A percentile compares a stretch with the other conserved stretches of the same genome.
These are phyloP conservation scores for Fraxinus sp. DNA, from an alignment of 305 asterid genomes.

Conservation along the genomic window DNA sequence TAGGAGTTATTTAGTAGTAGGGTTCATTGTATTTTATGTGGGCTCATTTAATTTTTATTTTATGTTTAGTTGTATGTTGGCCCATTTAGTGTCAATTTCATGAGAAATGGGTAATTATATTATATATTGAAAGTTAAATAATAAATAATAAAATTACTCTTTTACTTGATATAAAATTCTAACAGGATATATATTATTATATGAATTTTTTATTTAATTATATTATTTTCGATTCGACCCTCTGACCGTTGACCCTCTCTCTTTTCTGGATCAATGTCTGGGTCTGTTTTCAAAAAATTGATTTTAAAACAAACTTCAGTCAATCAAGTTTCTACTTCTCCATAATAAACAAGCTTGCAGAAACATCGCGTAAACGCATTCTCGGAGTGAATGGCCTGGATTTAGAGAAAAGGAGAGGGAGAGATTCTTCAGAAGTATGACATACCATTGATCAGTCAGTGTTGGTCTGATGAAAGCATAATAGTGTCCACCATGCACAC, in stretches of 20 bases:
- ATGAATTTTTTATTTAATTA: not conserved
- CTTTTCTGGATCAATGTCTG: not conserved
- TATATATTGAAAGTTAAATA: not conserved
- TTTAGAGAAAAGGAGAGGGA: not conserved
- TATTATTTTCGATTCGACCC: not conserved
- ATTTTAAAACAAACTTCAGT: not conserved
- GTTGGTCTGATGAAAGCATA: conserved; percentile 56
- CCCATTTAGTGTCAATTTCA: not conserved
- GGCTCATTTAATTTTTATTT: not conserved
- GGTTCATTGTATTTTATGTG: not conserved
- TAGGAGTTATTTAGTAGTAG: not conserved
- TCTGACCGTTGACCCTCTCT: not conserved
- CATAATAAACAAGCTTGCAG: not conserved
- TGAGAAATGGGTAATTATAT: not conserved
- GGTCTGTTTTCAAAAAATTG: not conserved
- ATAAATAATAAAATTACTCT: not conserved
- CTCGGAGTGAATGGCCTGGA: not conserved
- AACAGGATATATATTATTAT: not conserved
- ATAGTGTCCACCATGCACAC: conserved; percentile 58
- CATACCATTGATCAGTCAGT: conserved; percentile 42
- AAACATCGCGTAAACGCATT: not conserved
- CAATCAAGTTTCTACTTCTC: not conserved
- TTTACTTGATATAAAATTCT: not conserved
- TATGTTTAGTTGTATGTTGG: not conserved
- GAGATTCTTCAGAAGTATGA: not conserved